These are phyloP conservation scores for Suzukiozyma palmioleophila DNA, from an alignment of 1,139 yeast species.

Conservation along the genomic window DNA sequence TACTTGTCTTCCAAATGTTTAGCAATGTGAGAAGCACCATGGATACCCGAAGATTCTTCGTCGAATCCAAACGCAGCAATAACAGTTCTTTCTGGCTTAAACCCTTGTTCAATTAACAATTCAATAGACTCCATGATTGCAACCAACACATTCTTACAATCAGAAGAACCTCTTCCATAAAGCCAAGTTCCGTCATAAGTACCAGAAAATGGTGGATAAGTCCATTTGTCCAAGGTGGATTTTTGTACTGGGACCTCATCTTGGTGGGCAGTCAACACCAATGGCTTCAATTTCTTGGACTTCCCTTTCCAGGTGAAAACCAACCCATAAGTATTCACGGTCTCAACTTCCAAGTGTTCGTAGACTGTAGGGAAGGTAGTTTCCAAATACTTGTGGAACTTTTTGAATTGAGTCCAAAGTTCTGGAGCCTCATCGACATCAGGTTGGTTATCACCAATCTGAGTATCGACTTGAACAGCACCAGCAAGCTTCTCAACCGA, in stretches of 20 bases:
- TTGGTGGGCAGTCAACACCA: conserved; percentile 71
- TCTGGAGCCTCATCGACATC: conserved; percentile 32
- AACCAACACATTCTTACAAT: conserved; percentile 38
- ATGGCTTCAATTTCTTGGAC: conserved; percentile 50
- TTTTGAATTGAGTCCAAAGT: conserved; percentile 39
- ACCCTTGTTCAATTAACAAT: conserved; percentile 25
- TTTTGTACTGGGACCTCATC: conserved; percentile 80
- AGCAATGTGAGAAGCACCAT: conserved; percentile 31
- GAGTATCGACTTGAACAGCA: conserved; percentile 44
- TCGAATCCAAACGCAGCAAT: conserved; percentile 44
- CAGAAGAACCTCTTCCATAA: conserved; percentile 41
- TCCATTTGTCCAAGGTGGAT: conserved; percentile 57
- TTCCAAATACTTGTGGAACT: conserved; percentile 54
- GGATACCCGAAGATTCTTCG: conserved; percentile 37
- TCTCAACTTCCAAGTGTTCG: conserved; percentile 43
- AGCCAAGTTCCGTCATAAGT: conserved; percentile 52
- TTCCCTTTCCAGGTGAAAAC: conserved; percentile 66
- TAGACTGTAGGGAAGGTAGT: conserved; percentile 58
- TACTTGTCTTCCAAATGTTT: conserved; percentile 26
- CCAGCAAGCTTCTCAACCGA: conserved; percentile 36
- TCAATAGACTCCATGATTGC: conserved; percentile 38
- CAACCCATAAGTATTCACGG: conserved; percentile 63
- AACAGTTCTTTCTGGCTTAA: conserved; percentile 31
- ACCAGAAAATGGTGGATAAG: conserved; percentile 66
- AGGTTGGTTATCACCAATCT: conserved; percentile 43